Evolutionary conservation across 1,139 yeast species (phyloP), one percentile per base, ranked within the genome.

Genomic region (Kurtzmaniella quercitrusa): DNA sequence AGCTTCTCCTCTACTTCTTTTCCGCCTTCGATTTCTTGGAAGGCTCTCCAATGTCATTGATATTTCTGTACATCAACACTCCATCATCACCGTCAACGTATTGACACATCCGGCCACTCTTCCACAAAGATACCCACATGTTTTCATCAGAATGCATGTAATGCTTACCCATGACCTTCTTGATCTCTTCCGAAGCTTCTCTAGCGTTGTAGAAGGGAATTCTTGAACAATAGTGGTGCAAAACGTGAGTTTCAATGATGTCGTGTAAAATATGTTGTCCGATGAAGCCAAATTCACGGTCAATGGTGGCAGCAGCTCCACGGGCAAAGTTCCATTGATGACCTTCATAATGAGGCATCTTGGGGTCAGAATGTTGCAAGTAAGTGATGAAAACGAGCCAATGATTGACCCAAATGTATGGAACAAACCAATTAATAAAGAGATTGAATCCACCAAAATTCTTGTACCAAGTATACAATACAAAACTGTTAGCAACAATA

Each of bases 231-330:
- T 76, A 79, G 58, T 79, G 85, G 59, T 79, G 85, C 54, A 78
- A 68, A 39, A 79, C 84, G 54, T 79, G 85, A 41, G 85, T 79
- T 59, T 79, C 85, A 53, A 79, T 79, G 52, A 79, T 79, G 56
- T 79, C 84, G 55, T 79, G 85, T 75, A 79, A 78, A 52, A 78
- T 68, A 63, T 73, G 69, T 56, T 69, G 65, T 47, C 84, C 85
- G 46, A 77, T 62, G 53, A 77, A 76, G n/a, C 84, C 84, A 56
- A 76, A 78, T 52, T 79, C 70, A 60, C 85, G 68, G 57, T 79
- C 85, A 48, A 79, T 77, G 42, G 85, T 79, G 39, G 83, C 80
- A 48, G 84, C 84, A 38, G 85, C 85, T 56, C 85, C 85, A 62
- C 82, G 71, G 36, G 83, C 83, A 55, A 79, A 79, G 44, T 70